A percentile compares a stretch with the other conserved stretches of the same genome.
phyloP scores from a whole-genome alignment of 2,329 filamentous ascomycete genomes.

The Colletotrichum cordylinicola region DNA sequence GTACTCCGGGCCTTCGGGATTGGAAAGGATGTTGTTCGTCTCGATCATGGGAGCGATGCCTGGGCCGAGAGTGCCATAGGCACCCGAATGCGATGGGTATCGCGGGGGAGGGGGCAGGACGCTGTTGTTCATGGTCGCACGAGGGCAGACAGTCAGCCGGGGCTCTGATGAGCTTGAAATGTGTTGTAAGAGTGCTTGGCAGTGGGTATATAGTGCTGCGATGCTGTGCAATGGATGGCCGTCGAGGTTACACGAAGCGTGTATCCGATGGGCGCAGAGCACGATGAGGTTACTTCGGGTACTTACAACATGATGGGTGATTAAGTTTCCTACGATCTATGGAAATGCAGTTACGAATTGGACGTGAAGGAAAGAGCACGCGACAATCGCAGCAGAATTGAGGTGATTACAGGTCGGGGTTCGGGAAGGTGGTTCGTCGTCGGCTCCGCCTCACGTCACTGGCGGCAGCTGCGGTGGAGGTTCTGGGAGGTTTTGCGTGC shows the following conservation, averaged over 20 bases:
- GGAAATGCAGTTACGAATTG: not conserved
- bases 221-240: not conserved
- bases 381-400: not conserved
- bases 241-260: not conserved
- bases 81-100: constrained; percentile 77
- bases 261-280: not conserved
- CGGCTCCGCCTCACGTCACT: constrained; percentile 19
- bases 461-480: not conserved
- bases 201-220: not conserved
- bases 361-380: not conserved
- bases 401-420: not conserved
- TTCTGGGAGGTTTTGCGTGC: not conserved
- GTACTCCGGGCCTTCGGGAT: constrained; percentile 82
- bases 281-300: not conserved
- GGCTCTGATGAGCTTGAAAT: not conserved
- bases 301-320: constrained; percentile 22
- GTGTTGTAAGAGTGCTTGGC: not conserved
- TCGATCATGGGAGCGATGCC: constrained; percentile 81
- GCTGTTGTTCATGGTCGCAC: constrained; percentile 46
- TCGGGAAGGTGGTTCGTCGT: constrained; percentile 2
- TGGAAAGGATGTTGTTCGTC: constrained; percentile 87
- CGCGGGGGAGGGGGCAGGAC: constrained; percentile 86
- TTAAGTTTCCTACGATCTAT: not conserved
- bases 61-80: constrained; percentile 74
- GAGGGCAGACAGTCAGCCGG: not conserved